Evolutionary conservation across 495 filamentous ascomycete genomes (phyloP).

Genomic region (Geopyxis carbonaria): DNA sequence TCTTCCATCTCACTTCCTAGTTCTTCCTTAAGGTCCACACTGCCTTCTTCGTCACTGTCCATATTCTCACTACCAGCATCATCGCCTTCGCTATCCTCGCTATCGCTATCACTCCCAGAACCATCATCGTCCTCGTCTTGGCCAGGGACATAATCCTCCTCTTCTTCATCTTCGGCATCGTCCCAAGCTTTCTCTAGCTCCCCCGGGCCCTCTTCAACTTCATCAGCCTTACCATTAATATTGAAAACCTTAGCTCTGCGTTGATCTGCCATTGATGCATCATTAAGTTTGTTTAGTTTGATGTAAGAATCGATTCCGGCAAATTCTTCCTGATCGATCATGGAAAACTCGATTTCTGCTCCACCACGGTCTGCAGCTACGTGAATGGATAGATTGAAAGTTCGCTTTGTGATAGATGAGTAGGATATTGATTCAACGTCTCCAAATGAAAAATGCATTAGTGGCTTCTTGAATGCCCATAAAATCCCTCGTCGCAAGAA

Average conservation of each 20-base stretch:
- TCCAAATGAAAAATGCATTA: constrained; percentile 69
- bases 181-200: constrained; percentile 55
- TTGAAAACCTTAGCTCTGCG: constrained; percentile 63
- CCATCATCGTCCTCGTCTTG: constrained; percentile 59
- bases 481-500: constrained; percentile 73
- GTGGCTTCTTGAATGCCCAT: constrained; percentile 90
- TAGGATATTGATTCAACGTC: constrained; percentile 69
- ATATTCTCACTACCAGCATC: constrained; percentile 36
- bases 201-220: constrained; percentile 32
- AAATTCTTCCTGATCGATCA: constrained; percentile 77
- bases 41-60: constrained; percentile 28
- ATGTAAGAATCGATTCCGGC: constrained; percentile 72
- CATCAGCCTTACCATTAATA: constrained; percentile 42
- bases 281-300: constrained; percentile 62
- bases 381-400: constrained; percentile 78
- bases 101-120: constrained; percentile 35
- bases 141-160: constrained; percentile 78
- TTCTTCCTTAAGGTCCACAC: constrained; percentile 22
- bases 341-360: constrained; percentile 65
- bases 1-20: constrained; percentile 26
- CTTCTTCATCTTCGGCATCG: constrained; percentile 65
- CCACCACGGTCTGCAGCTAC: constrained; percentile 27
- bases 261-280: constrained; percentile 79
- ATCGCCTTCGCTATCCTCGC: constrained; percentile 35
- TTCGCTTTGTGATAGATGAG: constrained; percentile 74